Evolutionary conservation across 2,329 filamentous ascomycete genomes (phyloP).

Genomic region (Diaporthe ilicicola): DNA sequence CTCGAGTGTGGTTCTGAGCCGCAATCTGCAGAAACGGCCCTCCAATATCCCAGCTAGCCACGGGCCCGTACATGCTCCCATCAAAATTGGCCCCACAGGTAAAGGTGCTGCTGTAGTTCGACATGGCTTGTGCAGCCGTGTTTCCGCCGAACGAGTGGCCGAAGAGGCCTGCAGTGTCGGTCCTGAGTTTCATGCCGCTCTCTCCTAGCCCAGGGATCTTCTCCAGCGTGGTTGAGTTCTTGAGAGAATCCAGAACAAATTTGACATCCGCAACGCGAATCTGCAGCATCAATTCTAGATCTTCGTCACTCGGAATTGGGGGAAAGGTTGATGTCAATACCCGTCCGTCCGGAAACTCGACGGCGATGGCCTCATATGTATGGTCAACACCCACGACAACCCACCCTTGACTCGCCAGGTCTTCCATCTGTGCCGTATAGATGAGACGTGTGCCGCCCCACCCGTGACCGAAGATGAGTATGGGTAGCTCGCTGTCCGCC

Average conservation of each 20-base stretch:
- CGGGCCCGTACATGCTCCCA: not conserved
- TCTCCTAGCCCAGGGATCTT: not conserved
- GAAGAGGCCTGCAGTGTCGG: not conserved
- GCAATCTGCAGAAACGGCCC: not conserved
- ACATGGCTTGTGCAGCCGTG: slow-evolving; percentile 7
- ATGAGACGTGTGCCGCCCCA: not conserved
- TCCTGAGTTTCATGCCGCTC: not conserved
- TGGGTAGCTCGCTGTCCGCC: not conserved
- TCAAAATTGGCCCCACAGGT: not conserved
- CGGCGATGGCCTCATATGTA: not conserved
- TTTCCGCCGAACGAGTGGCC: slow-evolving; percentile 3
- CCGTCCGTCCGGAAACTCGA: not conserved
- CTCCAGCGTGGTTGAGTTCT: not conserved
- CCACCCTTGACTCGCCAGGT: slow-evolving; percentile 1
- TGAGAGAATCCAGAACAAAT: not conserved
- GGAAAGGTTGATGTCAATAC: not conserved
- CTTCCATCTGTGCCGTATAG: not conserved
- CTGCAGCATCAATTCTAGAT: not conserved
- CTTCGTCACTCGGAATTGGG: not conserved
- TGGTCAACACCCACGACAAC: not conserved
- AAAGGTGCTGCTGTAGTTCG: not conserved
- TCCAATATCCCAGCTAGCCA: not conserved
- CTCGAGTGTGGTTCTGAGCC: not conserved
- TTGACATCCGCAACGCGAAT: not conserved
- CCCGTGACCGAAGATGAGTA: slow-evolving; percentile 6